Evolutionary conservation across 257 asterid species (phyloP), one percentile per base, ranked within the genome.

Genomic region (Nemophila menziesii): DNA sequence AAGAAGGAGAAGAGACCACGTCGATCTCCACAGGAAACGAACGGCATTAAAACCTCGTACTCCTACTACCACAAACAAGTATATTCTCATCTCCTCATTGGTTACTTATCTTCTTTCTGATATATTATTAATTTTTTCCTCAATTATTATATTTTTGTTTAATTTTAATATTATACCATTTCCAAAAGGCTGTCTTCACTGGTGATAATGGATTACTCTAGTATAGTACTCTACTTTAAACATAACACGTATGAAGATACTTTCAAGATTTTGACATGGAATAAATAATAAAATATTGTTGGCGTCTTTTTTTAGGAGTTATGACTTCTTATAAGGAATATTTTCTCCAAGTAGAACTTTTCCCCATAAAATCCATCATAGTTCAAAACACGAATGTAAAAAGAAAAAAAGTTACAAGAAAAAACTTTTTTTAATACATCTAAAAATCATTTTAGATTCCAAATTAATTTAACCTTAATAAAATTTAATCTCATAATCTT

Each of bases 1-100:
- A 49, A 20, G 55, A 45, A 37, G 46, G 5, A 33, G 46, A 37
- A 49, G 41, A 20, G 20, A 43, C 55, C 46, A 49, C 55, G 46
- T 49, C 46, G 14, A 17, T 16, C 24, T 27, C 15, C 34, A 2
- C 9, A 29, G 3, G n/a, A 45, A n/a, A 4, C 23, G 14, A 16
- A 37, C 3, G 55, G 55, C 46, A 37, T 37, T 15, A 37, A 37
- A 37, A 37, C 42, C 42, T 37, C 42, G 42, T 37, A 37, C 42
- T 18, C 42, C 15, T 37, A n/a, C n/a, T n/a, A 2, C 17, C 42
- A 13, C 17, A 37, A 8, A 36, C n/a, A 36, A 5, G 40, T 36
- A 36, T n/a, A 36, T n/a, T 36, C 15, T 36, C 40, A 29, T 29
- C 12, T 29, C 11, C 40, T 3, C n/a, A 36, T 1, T 37, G 17